Base-by-base conservation (phyloP, 495 filamentous ascomycete species). In the Penicillium daleae region DNA sequence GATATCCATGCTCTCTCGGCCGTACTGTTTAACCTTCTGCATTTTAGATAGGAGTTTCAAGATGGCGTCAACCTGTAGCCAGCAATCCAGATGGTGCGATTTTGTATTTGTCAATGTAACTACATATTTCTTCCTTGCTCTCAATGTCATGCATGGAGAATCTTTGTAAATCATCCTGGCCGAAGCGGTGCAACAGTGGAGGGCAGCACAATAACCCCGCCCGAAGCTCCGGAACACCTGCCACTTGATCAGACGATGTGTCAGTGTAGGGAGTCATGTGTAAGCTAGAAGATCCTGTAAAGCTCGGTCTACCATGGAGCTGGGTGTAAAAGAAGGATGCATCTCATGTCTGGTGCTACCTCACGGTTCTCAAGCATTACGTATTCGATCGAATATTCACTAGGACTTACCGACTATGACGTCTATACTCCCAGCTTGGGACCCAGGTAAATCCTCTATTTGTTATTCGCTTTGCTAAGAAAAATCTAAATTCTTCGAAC, bases 361-460 rank as follows among this genome's bases (percentile, higher is more conserved):
- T 7, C 29, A 50, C 42, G 6, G 42, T 50, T 21, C n/a, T 4
- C 44, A 15, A 29, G 0, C 15, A 50, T 29, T 50, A 50, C 46
- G 46, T 46, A 22, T 24, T 50, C 17, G 46, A 50, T 2, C 22
- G 17, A 1, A 27, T 15, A n/a, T 13, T 3, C 26, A 29, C 10
- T 50, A n/a, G 22, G 29, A 50, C 24, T 26, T 35, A 7, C 33
- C 6, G 17, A 60, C 59, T 54, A 70, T 70, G 68, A 70, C 62
- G 65, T 54, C 17, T 65, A 68, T 35, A 67, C 31, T 17, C 12
- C 15, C 13, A 27, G 2, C 15, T 6, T 13, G 21, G 6, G 21
- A 48, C 8, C 21, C 6, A 19, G 37, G 4, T 9, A 33, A 6
- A 19, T n/a, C 19, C n/a, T 42, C 39, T 17, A 5, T 42, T 6